A percentile compares a stretch with the other conserved stretches of the same genome.
Evolutionary conservation across 306 rosid species (phyloP).

Genomic region (Spatholobus suberectus): DNA sequence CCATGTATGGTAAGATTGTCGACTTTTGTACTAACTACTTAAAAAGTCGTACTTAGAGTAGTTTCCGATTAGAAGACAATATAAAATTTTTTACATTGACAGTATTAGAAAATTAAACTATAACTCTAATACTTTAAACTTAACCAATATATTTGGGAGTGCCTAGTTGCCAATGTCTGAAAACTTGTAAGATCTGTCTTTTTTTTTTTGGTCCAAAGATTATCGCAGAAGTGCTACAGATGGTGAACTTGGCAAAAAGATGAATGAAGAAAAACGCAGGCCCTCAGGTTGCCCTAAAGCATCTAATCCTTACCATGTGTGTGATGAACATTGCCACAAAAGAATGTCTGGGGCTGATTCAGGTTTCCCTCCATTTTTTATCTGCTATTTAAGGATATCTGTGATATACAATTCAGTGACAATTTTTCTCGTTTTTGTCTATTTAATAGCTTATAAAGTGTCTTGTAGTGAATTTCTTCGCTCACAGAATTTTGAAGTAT

Average conservation of each 20-base stretch:
- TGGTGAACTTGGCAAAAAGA: slow-evolving; percentile 53
- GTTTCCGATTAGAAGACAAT: no score
- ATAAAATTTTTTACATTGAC: not conserved
- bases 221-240: slow-evolving; percentile 50
- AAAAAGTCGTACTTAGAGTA: no score
- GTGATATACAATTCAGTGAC: not conserved
- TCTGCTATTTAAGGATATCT: slow-evolving; percentile 25
- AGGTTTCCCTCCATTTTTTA: slow-evolving; percentile 51
- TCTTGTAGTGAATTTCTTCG: slow-evolving; percentile 20
- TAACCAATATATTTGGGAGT: not conserved
- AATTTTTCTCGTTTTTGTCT: not conserved
- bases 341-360: slow-evolving; percentile 52
- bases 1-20: no score
- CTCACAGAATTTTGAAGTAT: not conserved
- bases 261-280: slow-evolving; percentile 51
- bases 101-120: not conserved
- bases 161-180: slow-evolving; percentile 28
- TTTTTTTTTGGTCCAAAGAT: slow-evolving; percentile 44
- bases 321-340: slow-evolving; percentile 55
- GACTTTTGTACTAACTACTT: no score
- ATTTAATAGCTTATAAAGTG: not conserved
- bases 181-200: slow-evolving; percentile 36
- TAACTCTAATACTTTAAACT: not conserved
- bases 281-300: slow-evolving; percentile 62
- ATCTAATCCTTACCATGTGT: slow-evolving; percentile 73